phyloP scores from a whole-genome alignment of 78 protist species.

The Anaeramoeba flamelloides region DNA sequence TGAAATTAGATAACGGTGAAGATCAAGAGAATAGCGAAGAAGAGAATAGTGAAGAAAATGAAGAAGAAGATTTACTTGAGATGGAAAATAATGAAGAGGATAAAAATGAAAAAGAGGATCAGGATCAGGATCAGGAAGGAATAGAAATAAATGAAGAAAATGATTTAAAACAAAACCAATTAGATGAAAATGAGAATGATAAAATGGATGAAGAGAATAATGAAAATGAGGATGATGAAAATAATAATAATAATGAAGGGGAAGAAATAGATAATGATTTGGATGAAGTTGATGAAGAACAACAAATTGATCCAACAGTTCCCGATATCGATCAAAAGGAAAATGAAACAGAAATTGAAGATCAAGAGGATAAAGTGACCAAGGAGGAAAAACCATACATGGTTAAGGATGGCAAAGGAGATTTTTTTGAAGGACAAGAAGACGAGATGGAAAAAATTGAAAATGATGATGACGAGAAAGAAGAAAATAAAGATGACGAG shows the following conservation, averaged over 20 bases:
- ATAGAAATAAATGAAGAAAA: background rate
- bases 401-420: background rate
- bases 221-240: background rate
- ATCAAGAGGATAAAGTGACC: background rate
- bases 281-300: background rate
- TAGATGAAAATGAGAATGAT: background rate
- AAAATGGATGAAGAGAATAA: background rate
- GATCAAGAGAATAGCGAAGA: background rate
- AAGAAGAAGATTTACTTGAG: background rate
- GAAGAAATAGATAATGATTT: too few species aligned
- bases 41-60: background rate
- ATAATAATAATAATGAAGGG: too few species aligned
- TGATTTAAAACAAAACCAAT: background rate
- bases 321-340: background rate
- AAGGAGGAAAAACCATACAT: background rate
- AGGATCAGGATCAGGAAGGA: background rate
- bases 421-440: constrained; percentile 5
- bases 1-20: background rate
- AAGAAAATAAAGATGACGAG: background rate
- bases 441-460: constrained; percentile 29
- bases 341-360: background rate
- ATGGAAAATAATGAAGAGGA: background rate
- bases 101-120: background rate
- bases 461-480: too few species aligned
- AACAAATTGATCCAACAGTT: background rate